Conservation (phyloP, 2,329 filamentous ascomycete species). For the Chaetomium strumarium region DNA sequence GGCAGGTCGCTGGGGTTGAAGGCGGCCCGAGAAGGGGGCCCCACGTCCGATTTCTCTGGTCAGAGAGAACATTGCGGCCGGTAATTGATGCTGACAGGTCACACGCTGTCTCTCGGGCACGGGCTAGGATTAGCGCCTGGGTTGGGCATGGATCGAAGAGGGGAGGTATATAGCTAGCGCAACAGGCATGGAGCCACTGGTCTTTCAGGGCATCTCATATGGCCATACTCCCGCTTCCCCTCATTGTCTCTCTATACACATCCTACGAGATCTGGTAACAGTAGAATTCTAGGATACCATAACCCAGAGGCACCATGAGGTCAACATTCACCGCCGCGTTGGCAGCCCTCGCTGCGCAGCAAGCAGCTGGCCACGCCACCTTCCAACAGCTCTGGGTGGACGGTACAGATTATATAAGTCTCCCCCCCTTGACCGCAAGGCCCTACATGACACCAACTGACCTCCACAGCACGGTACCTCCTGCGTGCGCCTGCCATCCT, state of each 20-base stretch:
- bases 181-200: no score
- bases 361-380: constrained; percentile 42
- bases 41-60: constrained; percentile 1
- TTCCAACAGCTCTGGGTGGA: constrained; percentile 48
- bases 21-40: constrained; percentile 2
- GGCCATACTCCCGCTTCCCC: no score
- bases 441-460: constrained; percentile 18
- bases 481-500: constrained; percentile 44
- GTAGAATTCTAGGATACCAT: no score
- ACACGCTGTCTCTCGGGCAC: no score
- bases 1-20: constrained; percentile 10
- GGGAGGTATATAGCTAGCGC: no score
- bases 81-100: neutral
- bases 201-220: no score
- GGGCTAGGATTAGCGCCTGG: no score
- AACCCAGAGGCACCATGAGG: constrained; percentile 31
- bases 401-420: constrained; percentile 37
- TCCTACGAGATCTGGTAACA: no score
- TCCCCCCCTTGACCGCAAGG: neutral
- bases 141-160: no score
- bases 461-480: constrained; percentile 31
- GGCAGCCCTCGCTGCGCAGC: constrained; percentile 31
- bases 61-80: neutral
- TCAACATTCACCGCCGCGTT: constrained; percentile 27
- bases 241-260: no score